These are phyloP conservation scores for Iberis pinnata DNA, from an alignment of 345 rosid species.

Conservation along the genomic window DNA sequence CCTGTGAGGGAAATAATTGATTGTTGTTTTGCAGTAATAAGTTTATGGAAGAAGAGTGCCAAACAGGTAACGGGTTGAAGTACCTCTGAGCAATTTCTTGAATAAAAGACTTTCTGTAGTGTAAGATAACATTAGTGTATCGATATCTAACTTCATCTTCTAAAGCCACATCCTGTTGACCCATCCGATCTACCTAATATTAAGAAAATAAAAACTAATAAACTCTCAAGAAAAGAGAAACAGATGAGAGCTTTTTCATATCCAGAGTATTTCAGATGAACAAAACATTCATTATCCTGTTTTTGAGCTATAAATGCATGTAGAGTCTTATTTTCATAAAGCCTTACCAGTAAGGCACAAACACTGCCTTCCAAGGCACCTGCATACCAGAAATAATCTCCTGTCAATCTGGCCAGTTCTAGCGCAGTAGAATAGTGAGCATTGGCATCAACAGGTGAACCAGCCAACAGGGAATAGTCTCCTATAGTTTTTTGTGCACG, in stretches of 20 bases:
- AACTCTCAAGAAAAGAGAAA: neutral
- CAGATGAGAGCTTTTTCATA: constrained; percentile 5
- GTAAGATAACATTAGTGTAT: constrained; percentile 64
- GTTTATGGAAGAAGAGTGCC: constrained; percentile 13
- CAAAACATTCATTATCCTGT: neutral
- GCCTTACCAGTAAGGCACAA: constrained; percentile 81
- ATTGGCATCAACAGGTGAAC: constrained; percentile 98
- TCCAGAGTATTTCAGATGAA: neutral
- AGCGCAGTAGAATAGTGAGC: constrained; percentile 91
- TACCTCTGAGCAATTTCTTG: constrained; percentile 94
- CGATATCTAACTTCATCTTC: constrained; percentile 82
- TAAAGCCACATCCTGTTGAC: constrained; percentile 61
- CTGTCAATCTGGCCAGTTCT: constrained; percentile 82
- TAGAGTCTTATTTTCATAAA: neutral
- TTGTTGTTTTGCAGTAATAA: constrained; percentile 10
- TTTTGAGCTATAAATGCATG: neutral
- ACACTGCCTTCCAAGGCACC: constrained; percentile 98
- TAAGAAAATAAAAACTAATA: constrained; percentile 22
- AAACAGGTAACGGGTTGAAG: constrained; percentile 3
- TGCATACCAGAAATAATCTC: constrained; percentile 92
- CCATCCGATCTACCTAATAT: constrained; percentile 71
- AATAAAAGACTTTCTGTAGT: constrained; percentile 89
- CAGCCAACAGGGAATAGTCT: constrained; percentile 94
- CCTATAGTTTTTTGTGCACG: constrained; percentile 99
- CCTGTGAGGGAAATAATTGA: constrained; percentile 41